phyloP scores from a whole-genome alignment of 441 rosid species.

The Macaranga tanarius region DNA sequence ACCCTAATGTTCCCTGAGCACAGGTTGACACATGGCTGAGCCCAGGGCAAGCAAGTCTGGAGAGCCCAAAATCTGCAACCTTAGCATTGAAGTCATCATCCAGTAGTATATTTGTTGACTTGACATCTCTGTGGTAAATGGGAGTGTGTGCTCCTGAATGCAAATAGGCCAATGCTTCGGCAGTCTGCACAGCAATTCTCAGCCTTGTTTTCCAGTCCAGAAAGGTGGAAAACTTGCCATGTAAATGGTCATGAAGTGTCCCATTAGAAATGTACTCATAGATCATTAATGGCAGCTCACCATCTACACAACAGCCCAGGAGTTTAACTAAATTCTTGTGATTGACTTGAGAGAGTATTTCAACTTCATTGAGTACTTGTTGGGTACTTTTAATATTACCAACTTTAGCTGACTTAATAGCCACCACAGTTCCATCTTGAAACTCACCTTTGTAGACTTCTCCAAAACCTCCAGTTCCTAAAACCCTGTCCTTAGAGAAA shows the following conservation, averaged over 20 bases:
- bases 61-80: slow-evolving; percentile 71
- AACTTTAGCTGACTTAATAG: slow-evolving; percentile 68
- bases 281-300: slow-evolving; percentile 58
- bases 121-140: slow-evolving; percentile 72
- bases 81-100: slow-evolving; percentile 56
- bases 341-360: slow-evolving; percentile 73
- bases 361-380: slow-evolving; percentile 74
- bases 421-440: slow-evolving; percentile 58
- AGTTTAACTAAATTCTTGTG: slow-evolving; percentile 68
- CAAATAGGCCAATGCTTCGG: slow-evolving; percentile 67
- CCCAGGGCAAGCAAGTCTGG: slow-evolving; percentile 60
- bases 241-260: slow-evolving; percentile 63
- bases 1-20: slow-evolving; percentile 73
- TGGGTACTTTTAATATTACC: slow-evolving; percentile 63
- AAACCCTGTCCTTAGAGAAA: slow-evolving; percentile 53
- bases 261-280: slow-evolving; percentile 77
- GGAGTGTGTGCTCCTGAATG: slow-evolving; percentile 61
- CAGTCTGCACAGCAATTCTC: slow-evolving; percentile 55
- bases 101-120: slow-evolving; percentile 64
- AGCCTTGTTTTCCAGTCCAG: slow-evolving; percentile 57
- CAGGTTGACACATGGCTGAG: slow-evolving; percentile 70
- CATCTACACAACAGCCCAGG: slow-evolving; percentile 71
- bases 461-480: slow-evolving; percentile 79
- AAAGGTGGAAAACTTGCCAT: slow-evolving; percentile 41
- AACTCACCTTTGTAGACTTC: slow-evolving; percentile 73